Evolutionary conservation across 179 eudicot species (phyloP), one percentile per base, ranked within the genome.

Genomic region (Vitellaria paradoxa): DNA sequence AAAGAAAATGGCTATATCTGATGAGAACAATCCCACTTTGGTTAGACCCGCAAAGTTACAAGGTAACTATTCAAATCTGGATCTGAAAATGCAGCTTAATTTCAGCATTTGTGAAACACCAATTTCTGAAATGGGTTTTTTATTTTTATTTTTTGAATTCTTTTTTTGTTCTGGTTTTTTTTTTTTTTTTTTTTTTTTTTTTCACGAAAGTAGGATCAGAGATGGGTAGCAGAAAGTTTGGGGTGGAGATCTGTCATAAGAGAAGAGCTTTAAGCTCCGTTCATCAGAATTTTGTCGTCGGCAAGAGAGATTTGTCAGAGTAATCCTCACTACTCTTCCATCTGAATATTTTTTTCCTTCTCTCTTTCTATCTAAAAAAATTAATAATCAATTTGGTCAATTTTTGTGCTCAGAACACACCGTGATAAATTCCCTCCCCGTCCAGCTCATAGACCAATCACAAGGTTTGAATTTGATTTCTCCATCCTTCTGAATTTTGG

Each of bases 211-310:
- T 82, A 76, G 85, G 72, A 63, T 62, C 78, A 26, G 88, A 78
- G 67, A 80, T 84, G 77, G 90, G 79, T 23, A 53, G 53, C 71
- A 82, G 90, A 75, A 89, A 91, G 78, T 80, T 87, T 66, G 97
- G 96, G 56, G 81, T 79, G 10, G 93, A 88, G 81, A 81, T 81
- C 26, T 87, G 83, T 63, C 69, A 86, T 65, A 83, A 84, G 14
- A 79, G 98, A 77, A 90, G 96, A 84, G 92, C 90, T 11, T 79
- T 93, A 60, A 55, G 91, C 70, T 80, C 77, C 78, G 90, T 91
- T 76, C 84, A 87, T 69, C 91, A 90, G 78, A 93, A 88, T 46
- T 71, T 88, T 80, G 84, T 83, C 76, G 87, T 84, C 76, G 87
- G 84, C 88, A 92, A 92, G 79, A 84, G 89, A 87, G 86, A 78